Evolutionary conservation across 202 grass and related monocot genomes (phyloP).

Genomic region (Panicum virgatum): DNA sequence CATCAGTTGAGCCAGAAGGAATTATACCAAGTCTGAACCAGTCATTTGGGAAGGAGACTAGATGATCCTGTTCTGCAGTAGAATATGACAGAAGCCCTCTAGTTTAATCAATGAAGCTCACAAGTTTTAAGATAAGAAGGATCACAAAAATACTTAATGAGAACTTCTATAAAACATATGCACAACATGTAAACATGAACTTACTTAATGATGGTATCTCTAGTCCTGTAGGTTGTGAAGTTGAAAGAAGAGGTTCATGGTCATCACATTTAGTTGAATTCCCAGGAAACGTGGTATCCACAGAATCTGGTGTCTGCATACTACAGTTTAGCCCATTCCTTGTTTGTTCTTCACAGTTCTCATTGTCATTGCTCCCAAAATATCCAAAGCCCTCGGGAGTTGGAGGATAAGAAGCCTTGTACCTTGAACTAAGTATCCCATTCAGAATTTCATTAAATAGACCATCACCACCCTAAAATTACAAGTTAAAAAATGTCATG

Average conservation of each 20-base stretch:
- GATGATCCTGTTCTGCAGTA: conserved; percentile 58
- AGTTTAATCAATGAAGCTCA: neutral
- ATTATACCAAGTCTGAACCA: conserved; percentile 95
- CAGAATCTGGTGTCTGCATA: conserved; percentile 47
- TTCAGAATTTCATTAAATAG: conserved; percentile 97
- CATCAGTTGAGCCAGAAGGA: conserved; percentile 95
- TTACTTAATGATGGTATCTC: conserved; percentile 57
- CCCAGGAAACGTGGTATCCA: conserved; percentile 43
- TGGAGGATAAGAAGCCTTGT: conserved; percentile 67
- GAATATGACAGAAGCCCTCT: conserved; percentile 2
- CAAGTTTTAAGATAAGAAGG: conserved; percentile 25
- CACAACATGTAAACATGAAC: conserved; percentile 35
- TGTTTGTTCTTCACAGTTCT: conserved; percentile 40
- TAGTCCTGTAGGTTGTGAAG: conserved; percentile 34
- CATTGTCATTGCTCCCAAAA: conserved; percentile 23
- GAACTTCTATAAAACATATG: conserved; percentile 18
- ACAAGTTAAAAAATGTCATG: conserved; percentile 22
- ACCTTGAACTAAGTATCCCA: conserved; percentile 73
- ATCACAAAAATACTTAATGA: conserved; percentile 39
- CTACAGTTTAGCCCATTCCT: conserved; percentile 36
- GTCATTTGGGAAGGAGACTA: conserved; percentile 80
- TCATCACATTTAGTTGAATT: conserved; percentile 65
- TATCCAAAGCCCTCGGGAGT: conserved; percentile 60
- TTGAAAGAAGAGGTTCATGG: conserved; percentile 81
- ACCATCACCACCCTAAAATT: conserved; percentile 85